Evolutionary conservation across 805 yeast genomes (phyloP).

Genomic region (Yarrowia divulgata): DNA sequence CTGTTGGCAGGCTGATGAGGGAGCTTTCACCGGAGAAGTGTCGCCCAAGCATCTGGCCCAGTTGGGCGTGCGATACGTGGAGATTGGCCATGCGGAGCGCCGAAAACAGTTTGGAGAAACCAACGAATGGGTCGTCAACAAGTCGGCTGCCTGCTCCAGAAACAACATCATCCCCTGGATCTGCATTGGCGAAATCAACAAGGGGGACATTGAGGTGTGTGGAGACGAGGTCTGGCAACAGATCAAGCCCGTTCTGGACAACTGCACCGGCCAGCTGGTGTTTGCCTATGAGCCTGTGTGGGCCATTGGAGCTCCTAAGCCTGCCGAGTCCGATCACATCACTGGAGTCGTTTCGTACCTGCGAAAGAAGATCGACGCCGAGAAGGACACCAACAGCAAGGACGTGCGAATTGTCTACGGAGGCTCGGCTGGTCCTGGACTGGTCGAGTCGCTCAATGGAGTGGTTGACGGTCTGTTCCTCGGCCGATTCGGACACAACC

Average conservation of each 20-base stretch:
- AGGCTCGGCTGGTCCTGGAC: slow-evolving; percentile 48
- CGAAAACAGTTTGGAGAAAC: slow-evolving; percentile 46
- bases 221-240: slow-evolving; percentile 38
- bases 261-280: slow-evolving; percentile 40
- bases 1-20: slow-evolving; percentile 45
- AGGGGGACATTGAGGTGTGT: slow-evolving; percentile 41
- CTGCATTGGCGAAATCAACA: slow-evolving; percentile 46
- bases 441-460: slow-evolving; percentile 43
- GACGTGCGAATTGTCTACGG: slow-evolving; percentile 46
- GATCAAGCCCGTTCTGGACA: slow-evolving; percentile 30
- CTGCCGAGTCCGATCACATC: slow-evolving; percentile 46
- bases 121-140: slow-evolving; percentile 44
- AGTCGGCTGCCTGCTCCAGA: slow-evolving; percentile 44
- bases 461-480: slow-evolving; percentile 47
- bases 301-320: slow-evolving; percentile 49
- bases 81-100: slow-evolving; percentile 49
- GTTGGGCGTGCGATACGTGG: slow-evolving; percentile 45
- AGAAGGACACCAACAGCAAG: slow-evolving; percentile 41
- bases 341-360: slow-evolving; percentile 42
- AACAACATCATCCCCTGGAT: slow-evolving; percentile 45
- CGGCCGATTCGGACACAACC: slow-evolving; percentile 48
- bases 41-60: slow-evolving; percentile 45
- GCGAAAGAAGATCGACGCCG: slow-evolving; percentile 18
- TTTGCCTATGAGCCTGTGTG: slow-evolving; percentile 50
- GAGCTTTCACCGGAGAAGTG: slow-evolving; percentile 48